Evolutionary conservation across 768 basidiomycete genomes (phyloP), one percentile per base, ranked within the genome.

Genomic region (Rossbeevera mucosa): DNA sequence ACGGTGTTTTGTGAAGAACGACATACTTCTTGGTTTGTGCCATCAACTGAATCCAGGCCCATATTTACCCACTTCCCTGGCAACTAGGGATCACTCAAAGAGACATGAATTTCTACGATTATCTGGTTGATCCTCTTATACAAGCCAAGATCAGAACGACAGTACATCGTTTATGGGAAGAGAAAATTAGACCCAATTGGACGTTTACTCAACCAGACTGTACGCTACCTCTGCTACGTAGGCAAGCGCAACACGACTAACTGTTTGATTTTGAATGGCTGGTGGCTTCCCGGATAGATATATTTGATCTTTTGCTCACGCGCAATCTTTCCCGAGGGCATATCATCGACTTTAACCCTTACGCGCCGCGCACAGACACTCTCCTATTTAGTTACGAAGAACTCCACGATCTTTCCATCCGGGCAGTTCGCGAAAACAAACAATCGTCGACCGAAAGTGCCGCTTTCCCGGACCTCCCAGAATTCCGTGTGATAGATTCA

Each of bases 261-360:
- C 45, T 22, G 3, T 20, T 20, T n/a, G 18, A 40, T 18, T 33
- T 18, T 44, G 18, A 45, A 45, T 13, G 45, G 13, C 22, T 30
- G 30, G 42, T 29, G 48, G 20, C n/a, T 31, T 33, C 33, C n/a
- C n/a, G 22, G 16, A 4, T 16, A 54, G 94, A 96, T 64, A 73
- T 80, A 8, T 86, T 98, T 60, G 94, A 98, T 65, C 70, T 96
- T 43, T 80, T 94, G 54, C 79, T 97, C 30, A 92, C 91, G 2
- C 85, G 91, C 25, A 84, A 93, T 65, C 75, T 91, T 30, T 68
- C 78, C 2, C 77, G 82, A 11, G 89, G 82, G 14, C 88, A 93
- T 68, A 75, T 98, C 59, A 66, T 98, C 62, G 95, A 97, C 66
- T 92, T 97, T 71, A 93, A 93, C 58, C 91, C 93, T 0, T 96